A percentile compares a stretch with the other conserved stretches of the same genome.
Evolutionary conservation across 129 eudicot species (phyloP).

Genomic region (Centella asiatica): DNA sequence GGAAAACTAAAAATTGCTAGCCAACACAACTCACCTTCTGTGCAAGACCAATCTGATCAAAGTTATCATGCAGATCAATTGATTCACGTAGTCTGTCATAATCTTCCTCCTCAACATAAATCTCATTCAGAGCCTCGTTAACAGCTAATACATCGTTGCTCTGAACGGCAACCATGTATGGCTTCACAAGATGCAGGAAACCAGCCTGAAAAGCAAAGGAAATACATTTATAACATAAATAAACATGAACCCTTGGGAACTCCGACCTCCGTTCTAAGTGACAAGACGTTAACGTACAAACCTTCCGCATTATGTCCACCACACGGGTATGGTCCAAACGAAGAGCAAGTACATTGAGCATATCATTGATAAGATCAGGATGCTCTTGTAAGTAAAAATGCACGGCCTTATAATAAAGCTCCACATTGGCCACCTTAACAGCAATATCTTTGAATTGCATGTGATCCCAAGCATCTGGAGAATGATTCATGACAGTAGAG

Average conservation of each 20-base stretch:
- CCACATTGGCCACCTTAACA: conserved; percentile 65
- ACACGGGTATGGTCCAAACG: conserved; percentile 70
- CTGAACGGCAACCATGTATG: conserved; percentile 65
- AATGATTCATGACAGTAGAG: conserved; percentile 61
- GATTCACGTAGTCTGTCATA: conserved; percentile 63
- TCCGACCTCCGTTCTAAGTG: neutral
- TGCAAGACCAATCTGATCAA: conserved; percentile 68
- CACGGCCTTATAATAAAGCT: conserved; percentile 58
- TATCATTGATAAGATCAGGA: conserved; percentile 64
- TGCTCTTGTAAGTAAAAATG: conserved; percentile 72
- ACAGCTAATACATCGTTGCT: conserved; percentile 67
- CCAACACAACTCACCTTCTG: conserved; percentile 38
- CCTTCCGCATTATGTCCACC: conserved; percentile 72
- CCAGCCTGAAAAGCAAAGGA: conserved; percentile 38
- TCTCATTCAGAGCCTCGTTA: conserved; percentile 62
- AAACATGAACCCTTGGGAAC: neutral
- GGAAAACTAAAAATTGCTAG: neutral
- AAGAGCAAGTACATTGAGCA: conserved; percentile 60
- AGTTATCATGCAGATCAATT: conserved; percentile 54
- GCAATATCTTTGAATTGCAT: conserved; percentile 65
- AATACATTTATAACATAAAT: neutral
- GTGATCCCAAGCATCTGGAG: conserved; percentile 78
- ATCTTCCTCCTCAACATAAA: conserved; percentile 66
- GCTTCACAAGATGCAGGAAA: conserved; percentile 54
- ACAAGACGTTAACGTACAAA: conserved; percentile 1